A percentile compares a stretch with the other conserved stretches of the same genome.
Conservation (phyloP, 345 rosid species). For the Eucalyptus regnans region DNA sequence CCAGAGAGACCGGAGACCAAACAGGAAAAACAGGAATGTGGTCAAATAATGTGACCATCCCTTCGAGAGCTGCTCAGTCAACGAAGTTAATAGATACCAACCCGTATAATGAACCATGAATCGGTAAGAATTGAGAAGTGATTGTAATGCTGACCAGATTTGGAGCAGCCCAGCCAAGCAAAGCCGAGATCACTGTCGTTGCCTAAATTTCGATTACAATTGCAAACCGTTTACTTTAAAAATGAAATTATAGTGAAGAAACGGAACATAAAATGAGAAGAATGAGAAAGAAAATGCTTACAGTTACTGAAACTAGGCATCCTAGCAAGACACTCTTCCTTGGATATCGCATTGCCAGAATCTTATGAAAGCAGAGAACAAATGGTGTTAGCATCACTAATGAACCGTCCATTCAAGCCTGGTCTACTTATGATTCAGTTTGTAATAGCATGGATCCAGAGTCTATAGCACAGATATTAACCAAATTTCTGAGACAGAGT, state of each 20-base stretch:
- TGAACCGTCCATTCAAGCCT: neutral
- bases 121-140: neutral
- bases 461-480: neutral
- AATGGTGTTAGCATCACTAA: neutral
- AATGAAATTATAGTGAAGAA: neutral
- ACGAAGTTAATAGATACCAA: neutral
- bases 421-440: neutral
- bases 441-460: neutral
- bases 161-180: conserved; percentile 19
- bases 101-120: neutral
- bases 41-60: conserved; percentile 9
- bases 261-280: neutral
- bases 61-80: neutral
- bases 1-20: conserved; percentile 2
- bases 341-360: conserved; percentile 13
- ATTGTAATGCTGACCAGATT: conserved; percentile 2
- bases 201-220: neutral
- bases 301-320: conserved; percentile 6
- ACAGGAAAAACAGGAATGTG: conserved; percentile 1
- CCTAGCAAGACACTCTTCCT: conserved; percentile 9
- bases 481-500: neutral
- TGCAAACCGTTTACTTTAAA: neutral
- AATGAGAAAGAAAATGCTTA: neutral
- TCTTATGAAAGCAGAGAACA: neutral
- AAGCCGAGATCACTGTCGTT: conserved; percentile 1